Percentiles rank a stretch among this genome's conserved stretches.
phyloP scores from a whole-genome alignment of 2,329 filamentous ascomycete species.

The Penicillium digitatum region DNA sequence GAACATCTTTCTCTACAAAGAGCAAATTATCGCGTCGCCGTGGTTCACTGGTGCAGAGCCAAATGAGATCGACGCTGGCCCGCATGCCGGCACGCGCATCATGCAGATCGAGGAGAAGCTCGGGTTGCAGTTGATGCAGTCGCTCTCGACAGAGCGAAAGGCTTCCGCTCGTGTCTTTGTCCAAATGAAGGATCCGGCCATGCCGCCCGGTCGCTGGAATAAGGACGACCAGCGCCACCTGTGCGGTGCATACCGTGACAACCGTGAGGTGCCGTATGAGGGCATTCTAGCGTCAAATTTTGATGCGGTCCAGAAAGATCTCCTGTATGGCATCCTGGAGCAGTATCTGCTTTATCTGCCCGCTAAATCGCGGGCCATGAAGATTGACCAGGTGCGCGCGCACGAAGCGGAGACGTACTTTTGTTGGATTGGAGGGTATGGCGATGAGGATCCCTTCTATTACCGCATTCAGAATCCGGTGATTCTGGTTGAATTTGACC shows the following conservation, averaged over 20 bases:
- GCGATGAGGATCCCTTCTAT: slow-evolving; percentile 67
- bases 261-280: slow-evolving; percentile 70
- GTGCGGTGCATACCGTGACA: slow-evolving; percentile 74
- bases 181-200: slow-evolving; percentile 59
- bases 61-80: slow-evolving; percentile 65
- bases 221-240: slow-evolving; percentile 74
- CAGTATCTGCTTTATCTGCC: slow-evolving; percentile 70
- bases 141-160: slow-evolving; percentile 48
- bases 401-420: slow-evolving; percentile 71
- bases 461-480: slow-evolving; percentile 74
- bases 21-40: slow-evolving; percentile 65
- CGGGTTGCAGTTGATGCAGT: slow-evolving; percentile 67
- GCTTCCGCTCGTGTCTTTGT: slow-evolving; percentile 55
- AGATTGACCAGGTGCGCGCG: slow-evolving; percentile 52
- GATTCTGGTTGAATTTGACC: slow-evolving; percentile 71
- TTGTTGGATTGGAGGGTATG: slow-evolving; percentile 68
- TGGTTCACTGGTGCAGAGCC: slow-evolving; percentile 80
- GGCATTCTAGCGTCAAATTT: slow-evolving; percentile 55
- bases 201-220: slow-evolving; percentile 66
- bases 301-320: slow-evolving; percentile 46
- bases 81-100: slow-evolving; percentile 61
- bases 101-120: slow-evolving; percentile 61
- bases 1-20: slow-evolving; percentile 62
- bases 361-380: slow-evolving; percentile 49
- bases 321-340: slow-evolving; percentile 57